Percentiles rank a stretch among this genome's conserved stretches.
Evolutionary conservation across 2,329 filamentous ascomycete genomes (phyloP).

Genomic region (Colletotrichum spaethianum): DNA sequence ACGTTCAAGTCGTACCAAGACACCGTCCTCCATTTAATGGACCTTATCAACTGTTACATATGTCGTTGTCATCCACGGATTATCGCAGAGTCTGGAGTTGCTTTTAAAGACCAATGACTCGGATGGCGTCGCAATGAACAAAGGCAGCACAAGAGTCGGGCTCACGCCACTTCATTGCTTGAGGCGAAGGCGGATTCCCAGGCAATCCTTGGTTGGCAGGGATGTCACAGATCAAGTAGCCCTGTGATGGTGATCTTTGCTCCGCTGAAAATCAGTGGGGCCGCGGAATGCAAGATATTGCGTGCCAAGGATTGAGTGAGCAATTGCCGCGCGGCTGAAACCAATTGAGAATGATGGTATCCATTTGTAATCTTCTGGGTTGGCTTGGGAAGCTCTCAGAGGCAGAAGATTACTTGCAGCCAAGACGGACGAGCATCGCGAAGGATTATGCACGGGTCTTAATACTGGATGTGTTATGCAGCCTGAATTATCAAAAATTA

Average conservation of each 20-base stretch:
- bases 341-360: neutral
- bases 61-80: neutral
- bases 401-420: neutral
- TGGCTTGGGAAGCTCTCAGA: neutral
- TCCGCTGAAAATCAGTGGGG: neutral
- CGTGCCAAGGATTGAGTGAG: neutral
- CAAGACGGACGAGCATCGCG: neutral
- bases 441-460: neutral
- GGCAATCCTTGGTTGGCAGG: neutral
- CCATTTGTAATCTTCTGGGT: no score
- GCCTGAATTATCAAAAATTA: neutral
- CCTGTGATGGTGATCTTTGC: slow-evolving; percentile 4
- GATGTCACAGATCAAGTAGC: neutral
- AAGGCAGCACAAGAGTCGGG: no score
- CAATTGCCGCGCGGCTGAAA: neutral
- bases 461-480: neutral
- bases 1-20: neutral
- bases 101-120: neutral
- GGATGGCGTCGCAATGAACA: neutral
- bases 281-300: neutral
- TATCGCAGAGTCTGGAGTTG: no score
- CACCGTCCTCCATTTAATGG: no score
- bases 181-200: neutral
- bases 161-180: neutral
- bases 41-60: no score